Evolutionary conservation across 805 yeast species (phyloP), one percentile per base, ranked within the genome.

Genomic region (Priceomyces medius): DNA sequence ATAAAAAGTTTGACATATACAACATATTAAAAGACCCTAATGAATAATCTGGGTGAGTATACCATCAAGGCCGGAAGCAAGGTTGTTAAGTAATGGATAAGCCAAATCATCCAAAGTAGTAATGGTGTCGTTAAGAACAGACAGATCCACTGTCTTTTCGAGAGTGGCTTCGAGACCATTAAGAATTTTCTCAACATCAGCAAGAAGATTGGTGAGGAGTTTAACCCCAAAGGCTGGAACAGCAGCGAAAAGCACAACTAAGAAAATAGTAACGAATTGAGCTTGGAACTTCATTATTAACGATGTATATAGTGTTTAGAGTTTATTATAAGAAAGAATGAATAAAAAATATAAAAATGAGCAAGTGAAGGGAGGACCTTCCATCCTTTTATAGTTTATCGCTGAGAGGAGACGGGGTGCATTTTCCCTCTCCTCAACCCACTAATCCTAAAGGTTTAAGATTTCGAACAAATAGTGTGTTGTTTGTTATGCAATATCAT

Each of bases 221-320:
- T 20, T 26, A 14, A 35, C 38, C 12, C 35, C 43, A 12, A 40
- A 40, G n/a, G 37, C 34, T 28, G 43, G 43, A 9, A 35, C 7
- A 20, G 32, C 43, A 28, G 37, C 28, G n/a, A 40, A 40, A 16
- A 40, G 13, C 18, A 40, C 27, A 16, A 33, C 37, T 14, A 35
- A 19, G 14, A 40, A 14, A 21, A 40, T 14, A 27, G 24, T 29
- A 9, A 27, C 13, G 10, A 24, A 19, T 20, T 32, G 37, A 21
- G 31, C 16, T 33, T 31, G 43, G 32, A 35, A 40, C 34, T 35
- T 40, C 43, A 40, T 40, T 26, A 23, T 35, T 24, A 29, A 23
- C 7, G 26, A 23, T n/a, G n/a, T n/a, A n/a, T n/a, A n/a, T n/a
- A n/a, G n/a, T n/a, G n/a, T n/a, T n/a, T n/a, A n/a, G n/a, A n/a